Evolutionary conservation across 495 filamentous ascomycete species (phyloP).

Genomic region (Extremus antarcticus): DNA sequence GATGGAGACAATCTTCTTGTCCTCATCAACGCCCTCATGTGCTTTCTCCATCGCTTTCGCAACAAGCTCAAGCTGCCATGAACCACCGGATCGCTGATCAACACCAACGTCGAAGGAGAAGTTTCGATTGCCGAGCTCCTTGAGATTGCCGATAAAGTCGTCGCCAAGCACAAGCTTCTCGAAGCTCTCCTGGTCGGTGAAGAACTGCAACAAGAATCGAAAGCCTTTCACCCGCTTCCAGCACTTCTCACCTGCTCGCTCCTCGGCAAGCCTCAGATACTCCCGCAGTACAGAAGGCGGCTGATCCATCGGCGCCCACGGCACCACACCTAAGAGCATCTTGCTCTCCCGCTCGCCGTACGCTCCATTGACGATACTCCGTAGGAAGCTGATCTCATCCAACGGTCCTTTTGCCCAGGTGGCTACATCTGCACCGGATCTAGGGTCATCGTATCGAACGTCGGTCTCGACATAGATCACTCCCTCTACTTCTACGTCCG

Average conservation of each 20-base stretch:
- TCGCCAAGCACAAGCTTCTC: slow-evolving; percentile 39
- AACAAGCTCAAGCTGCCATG: slow-evolving; percentile 59
- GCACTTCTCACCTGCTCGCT: slow-evolving; percentile 32
- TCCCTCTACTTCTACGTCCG: slow-evolving; percentile 36
- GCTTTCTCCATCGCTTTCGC: slow-evolving; percentile 60
- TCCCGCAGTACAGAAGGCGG: slow-evolving; percentile 32
- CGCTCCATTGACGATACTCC: slow-evolving; percentile 49
- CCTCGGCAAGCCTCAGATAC: slow-evolving; percentile 27
- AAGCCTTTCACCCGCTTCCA: slow-evolving; percentile 52
- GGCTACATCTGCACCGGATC: slow-evolving; percentile 30
- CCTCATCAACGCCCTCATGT: slow-evolving; percentile 44
- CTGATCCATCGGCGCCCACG: slow-evolving; percentile 67
- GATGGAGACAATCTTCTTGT: slow-evolving; percentile 52
- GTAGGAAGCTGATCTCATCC: slow-evolving; percentile 57
- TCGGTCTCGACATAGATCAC: slow-evolving; percentile 79
- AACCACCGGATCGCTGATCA: slow-evolving; percentile 57
- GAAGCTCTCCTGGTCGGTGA: slow-evolving; percentile 42
- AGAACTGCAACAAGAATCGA: slow-evolving; percentile 71
- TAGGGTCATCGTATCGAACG: slow-evolving; percentile 32
- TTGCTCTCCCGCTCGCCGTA: slow-evolving; percentile 39
- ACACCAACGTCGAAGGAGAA: slow-evolving; percentile 73
- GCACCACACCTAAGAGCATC: slow-evolving; percentile 55
- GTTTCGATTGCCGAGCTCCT: slow-evolving; percentile 45
- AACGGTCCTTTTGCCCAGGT: slow-evolving; percentile 45
- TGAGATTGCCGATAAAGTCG: slow-evolving; percentile 57